phyloP scores from a whole-genome alignment of 1,139 yeast species.

The Blastobotrys ciferrii region DNA sequence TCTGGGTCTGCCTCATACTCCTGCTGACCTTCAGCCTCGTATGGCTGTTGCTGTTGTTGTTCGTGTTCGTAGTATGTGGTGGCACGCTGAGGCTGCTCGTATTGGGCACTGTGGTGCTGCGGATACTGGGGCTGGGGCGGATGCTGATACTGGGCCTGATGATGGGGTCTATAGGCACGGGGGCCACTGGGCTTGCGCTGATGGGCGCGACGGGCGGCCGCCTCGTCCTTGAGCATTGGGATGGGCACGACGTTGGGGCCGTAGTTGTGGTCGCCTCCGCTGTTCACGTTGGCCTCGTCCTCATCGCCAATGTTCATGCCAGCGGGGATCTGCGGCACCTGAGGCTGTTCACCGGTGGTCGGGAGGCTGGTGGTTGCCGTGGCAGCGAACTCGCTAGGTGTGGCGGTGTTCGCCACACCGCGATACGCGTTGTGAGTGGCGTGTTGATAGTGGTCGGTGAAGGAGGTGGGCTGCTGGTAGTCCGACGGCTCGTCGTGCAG shows the following conservation, averaged over 20 bases:
- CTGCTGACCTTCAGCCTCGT: conserved; percentile 3
- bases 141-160: neutral
- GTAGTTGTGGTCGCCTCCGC: conserved; percentile 27
- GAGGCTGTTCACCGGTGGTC: conserved; percentile 13
- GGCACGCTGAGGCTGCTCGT: conserved; percentile 2
- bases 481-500: conserved; percentile 3
- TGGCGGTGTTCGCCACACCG: conserved; percentile 2
- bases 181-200: conserved; percentile 2
- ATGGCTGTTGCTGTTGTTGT: conserved; percentile 1
- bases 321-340: conserved; percentile 29
- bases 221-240: conserved; percentile 11
- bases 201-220: conserved; percentile 5
- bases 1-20: conserved; percentile 6
- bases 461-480: conserved; percentile 6
- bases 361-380: conserved; percentile 10
- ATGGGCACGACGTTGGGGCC: conserved; percentile 36
- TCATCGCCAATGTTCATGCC: conserved; percentile 34
- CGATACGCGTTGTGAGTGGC: conserved; percentile 16
- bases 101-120: conserved; percentile 2
- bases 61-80: neutral
- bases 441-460: conserved; percentile 17
- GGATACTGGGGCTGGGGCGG: conserved; percentile 8
- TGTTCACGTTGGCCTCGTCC: conserved; percentile 26
- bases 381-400: conserved; percentile 29
- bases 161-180: conserved; percentile 3